Conservation (phyloP, 768 basidiomycete species). For the Amanita muscaria region DNA sequence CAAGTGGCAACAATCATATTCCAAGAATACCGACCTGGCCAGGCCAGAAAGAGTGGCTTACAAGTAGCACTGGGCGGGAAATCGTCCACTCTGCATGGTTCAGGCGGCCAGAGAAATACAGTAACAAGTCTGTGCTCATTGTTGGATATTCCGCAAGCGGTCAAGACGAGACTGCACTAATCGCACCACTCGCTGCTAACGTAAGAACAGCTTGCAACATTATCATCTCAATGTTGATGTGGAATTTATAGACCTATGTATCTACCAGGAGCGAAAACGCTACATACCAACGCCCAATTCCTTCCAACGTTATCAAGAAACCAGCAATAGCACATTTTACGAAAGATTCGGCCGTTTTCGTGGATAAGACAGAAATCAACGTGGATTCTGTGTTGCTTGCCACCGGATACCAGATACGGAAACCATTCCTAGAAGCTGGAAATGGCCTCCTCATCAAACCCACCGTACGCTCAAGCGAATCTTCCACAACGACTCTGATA, state of each 20-base stretch:
- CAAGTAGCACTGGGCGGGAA: constrained; percentile 22
- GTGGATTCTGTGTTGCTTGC: constrained; percentile 43
- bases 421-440: constrained; percentile 36
- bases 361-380: constrained; percentile 33
- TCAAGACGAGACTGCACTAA: constrained; percentile 37
- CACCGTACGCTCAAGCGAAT: constrained; percentile 19
- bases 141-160: constrained; percentile 39
- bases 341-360: constrained; percentile 32
- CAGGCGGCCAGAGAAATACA: constrained; percentile 35
- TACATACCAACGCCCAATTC: neutral
- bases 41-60: constrained; percentile 44
- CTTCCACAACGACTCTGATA: constrained; percentile 22
- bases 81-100: constrained; percentile 48
- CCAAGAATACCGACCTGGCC: constrained; percentile 36
- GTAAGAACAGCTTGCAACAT: constrained; percentile 25
- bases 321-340: constrained; percentile 45
- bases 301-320: constrained; percentile 10
- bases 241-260: neutral
- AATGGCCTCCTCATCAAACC: constrained; percentile 23
- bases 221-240: constrained; percentile 4
- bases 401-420: constrained; percentile 45
- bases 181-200: constrained; percentile 29
- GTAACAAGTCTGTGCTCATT: constrained; percentile 36
- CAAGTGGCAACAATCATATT: constrained; percentile 47
- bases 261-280: neutral